Base-by-base conservation (phyloP, 805 yeast genomes). In the Zygoascus ofunaensis region DNA sequence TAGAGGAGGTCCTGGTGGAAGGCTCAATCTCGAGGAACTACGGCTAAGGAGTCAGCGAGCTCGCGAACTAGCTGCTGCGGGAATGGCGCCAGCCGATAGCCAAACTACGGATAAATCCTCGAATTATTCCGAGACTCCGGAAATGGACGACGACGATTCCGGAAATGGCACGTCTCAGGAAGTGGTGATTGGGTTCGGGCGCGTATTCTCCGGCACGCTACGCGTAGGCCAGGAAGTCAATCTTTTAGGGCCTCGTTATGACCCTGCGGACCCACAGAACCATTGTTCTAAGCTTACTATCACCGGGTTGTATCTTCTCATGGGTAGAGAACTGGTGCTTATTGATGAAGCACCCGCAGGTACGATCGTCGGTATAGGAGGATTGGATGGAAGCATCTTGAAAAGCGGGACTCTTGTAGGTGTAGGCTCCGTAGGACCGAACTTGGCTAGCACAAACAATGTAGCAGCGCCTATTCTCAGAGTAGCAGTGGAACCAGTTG, bases 401-500 rank as follows among this genome's bases (percentile, higher is more conserved):
- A 92, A 92, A 59, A 85, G 80, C 57, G 98, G 95, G 41, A 89
- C 98, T 0, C 60, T 87, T 41, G 70, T 84, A 4, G 70, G 79
- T 39, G 70, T 76, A 0, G 74, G 72, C 2, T 60, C 72, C 1
- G 66, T 73, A 4, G 89, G 87, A 34, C 79, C 79, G n/a, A 82
- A 82, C 53, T 66, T 81, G 41, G 95, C 95, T 0, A 82, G 86
- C 51, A 69, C 87, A 17, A 82, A 79, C 44, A 64, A 79, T 43
- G 74, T 82, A 14, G 76, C 83, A n/a, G 84, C 87, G 26, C 98
- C 98, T 1, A 90, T 92, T 59, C 86, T 92, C 53, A 78, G 87
- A 52, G 95, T 92, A 26, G 97, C 98, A 0, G 69, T 92, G n/a
- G 99, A 92, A 59, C 96, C 99, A 1, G 81, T 76, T 3, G 83